A percentile compares a stretch with the other conserved stretches of the same genome.
Conservation (phyloP, 2,329 filamentous ascomycete species). For the Verruconis gallopava region DNA sequence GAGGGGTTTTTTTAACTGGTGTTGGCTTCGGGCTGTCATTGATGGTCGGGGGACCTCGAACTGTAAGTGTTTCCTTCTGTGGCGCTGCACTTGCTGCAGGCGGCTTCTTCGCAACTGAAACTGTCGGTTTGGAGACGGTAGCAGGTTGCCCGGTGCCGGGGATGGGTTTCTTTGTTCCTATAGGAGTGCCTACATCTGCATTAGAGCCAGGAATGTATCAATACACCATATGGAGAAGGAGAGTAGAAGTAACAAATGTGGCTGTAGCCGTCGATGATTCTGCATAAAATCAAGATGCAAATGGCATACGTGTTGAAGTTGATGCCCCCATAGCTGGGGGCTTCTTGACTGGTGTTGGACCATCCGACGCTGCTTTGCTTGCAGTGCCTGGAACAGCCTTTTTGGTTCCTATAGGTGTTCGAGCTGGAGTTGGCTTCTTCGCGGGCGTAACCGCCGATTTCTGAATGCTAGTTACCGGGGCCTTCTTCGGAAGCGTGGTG, state of each 20-base stretch:
- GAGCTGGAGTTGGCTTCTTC: conserved; percentile 6
- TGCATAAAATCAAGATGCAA: no score
- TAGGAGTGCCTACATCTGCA: conserved; percentile 12
- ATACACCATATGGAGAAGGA: no score
- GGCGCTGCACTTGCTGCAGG: conserved; percentile 10
- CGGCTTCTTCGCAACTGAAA: conserved; percentile 11
- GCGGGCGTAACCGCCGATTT: no score
- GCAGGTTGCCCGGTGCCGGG: background rate
- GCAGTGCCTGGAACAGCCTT: conserved; percentile 12
- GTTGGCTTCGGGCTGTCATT: background rate
- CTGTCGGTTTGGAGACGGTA: conserved; percentile 1
- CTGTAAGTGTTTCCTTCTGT: conserved; percentile 6
- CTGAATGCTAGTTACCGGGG: no score
- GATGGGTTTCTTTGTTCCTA: conserved; percentile 14
- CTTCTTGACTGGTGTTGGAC: conserved; percentile 16
- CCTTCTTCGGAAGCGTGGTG: no score
- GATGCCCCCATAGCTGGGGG: background rate
- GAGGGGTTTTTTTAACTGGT: conserved; percentile 16
- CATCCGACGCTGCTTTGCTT: conserved; percentile 11
- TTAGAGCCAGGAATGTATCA: no score
- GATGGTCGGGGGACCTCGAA: background rate
- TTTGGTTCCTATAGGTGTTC: conserved; percentile 5
- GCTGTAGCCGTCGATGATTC: no score
- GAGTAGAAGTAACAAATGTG: no score
- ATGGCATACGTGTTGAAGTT: no score